These are phyloP conservation scores for Purpureocillium takamizusanense DNA, from an alignment of 2,329 filamentous ascomycete species.

Conservation along the genomic window DNA sequence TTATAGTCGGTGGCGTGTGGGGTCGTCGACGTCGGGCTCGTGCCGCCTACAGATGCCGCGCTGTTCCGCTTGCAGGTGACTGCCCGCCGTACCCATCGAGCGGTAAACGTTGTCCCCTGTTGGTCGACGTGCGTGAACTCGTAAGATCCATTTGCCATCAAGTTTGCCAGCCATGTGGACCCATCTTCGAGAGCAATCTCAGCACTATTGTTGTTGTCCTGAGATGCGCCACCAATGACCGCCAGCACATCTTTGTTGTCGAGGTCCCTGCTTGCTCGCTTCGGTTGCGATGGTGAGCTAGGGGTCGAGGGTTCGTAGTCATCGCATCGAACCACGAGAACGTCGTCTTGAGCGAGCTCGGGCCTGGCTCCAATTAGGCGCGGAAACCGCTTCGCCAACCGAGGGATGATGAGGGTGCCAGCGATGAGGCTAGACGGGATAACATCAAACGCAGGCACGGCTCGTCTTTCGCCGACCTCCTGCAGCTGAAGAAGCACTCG, in stretches of 20 bases:
- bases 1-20: slow-evolving; percentile 34
- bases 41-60: slow-evolving; percentile 7
- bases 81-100: slow-evolving; percentile 56
- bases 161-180: slow-evolving; percentile 45
- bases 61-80: slow-evolving; percentile 11
- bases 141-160: slow-evolving; percentile 47
- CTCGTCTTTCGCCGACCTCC: slow-evolving; percentile 51
- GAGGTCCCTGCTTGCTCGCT: slow-evolving; percentile 36
- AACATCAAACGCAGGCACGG: slow-evolving; percentile 63
- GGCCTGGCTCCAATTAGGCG: slow-evolving; percentile 55
- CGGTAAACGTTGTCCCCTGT: slow-evolving; percentile 49
- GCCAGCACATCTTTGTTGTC: slow-evolving; percentile 51
- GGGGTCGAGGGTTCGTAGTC: slow-evolving; percentile 39
- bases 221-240: slow-evolving; percentile 54
- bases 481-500: slow-evolving; percentile 65
- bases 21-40: slow-evolving; percentile 12
- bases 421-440: slow-evolving; percentile 56
- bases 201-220: slow-evolving; percentile 38
- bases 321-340: slow-evolving; percentile 63
- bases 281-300: slow-evolving; percentile 19
- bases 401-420: slow-evolving; percentile 46
- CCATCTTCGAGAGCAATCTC: slow-evolving; percentile 62
- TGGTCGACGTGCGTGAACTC: slow-evolving; percentile 56
- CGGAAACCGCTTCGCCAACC: slow-evolving; percentile 51
- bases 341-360: slow-evolving; percentile 57